phyloP scores from a whole-genome alignment of 768 basidiomycete species.

The Lactifluus rugatus region DNA sequence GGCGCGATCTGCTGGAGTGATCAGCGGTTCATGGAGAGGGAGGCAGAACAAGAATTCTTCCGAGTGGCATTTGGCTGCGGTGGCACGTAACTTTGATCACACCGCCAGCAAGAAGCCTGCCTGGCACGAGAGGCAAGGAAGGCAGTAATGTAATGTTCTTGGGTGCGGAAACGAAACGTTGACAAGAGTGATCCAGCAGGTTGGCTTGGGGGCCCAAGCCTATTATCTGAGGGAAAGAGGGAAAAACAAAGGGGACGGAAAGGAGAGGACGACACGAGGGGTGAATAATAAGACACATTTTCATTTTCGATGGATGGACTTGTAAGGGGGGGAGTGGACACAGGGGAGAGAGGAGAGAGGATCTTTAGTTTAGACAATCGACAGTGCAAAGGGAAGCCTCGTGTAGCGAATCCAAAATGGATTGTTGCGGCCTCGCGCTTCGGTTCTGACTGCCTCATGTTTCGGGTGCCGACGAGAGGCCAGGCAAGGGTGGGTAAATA shows the following conservation, averaged over 20 bases:
- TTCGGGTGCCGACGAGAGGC: conserved; percentile 6
- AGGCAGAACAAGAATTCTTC: not conserved
- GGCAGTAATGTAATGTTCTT: conserved; percentile 1
- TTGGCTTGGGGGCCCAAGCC: not conserved
- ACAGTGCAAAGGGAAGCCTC: conserved; percentile 1
- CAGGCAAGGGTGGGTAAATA: not conserved
- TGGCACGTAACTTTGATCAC: conserved; percentile 15
- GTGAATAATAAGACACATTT: conserved; percentile 7
- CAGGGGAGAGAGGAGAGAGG: not conserved
- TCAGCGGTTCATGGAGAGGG: not conserved
- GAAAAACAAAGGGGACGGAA: conserved; percentile 5
- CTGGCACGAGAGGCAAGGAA: conserved; percentile 3
- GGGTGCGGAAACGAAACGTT: conserved; percentile 3
- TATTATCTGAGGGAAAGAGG: conserved; percentile 3
- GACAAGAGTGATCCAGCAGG: conserved; percentile 7
- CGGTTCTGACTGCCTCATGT: conserved; percentile 15
- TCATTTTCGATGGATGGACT: no score
- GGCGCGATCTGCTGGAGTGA: conserved; percentile 12
- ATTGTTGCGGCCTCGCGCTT: conserved; percentile 12
- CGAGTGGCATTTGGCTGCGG: conserved; percentile 3
- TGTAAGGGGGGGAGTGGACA: not conserved
- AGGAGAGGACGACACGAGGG: conserved; percentile 5
- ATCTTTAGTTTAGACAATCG: not conserved
- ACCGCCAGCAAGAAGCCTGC: conserved; percentile 6
- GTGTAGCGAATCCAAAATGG: conserved; percentile 12